Evolutionary conservation across 2,329 filamentous ascomycete species (phyloP), one percentile per base, ranked within the genome.

Genomic region (Ophiostoma ips): DNA sequence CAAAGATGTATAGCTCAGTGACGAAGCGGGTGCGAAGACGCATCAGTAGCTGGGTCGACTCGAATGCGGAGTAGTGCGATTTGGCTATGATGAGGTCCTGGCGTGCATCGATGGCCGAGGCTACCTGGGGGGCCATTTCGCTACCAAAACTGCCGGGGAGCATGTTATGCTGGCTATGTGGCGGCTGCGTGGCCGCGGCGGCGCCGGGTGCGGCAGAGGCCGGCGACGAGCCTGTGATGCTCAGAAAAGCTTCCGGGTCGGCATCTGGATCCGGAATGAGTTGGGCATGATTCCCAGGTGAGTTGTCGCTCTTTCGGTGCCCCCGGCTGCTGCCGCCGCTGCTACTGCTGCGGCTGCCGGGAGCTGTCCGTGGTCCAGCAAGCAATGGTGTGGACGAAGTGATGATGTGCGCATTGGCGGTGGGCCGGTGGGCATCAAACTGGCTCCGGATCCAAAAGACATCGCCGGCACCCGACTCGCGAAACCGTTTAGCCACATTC

Each of bases 1-100:
- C 92, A 60, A 86, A 94, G 21, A 96, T 77, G 64, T 85, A 95
- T 12, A 98, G 70, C 59, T 95, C 85, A 2, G 88, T 95, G 52
- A 94, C 79, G 57, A 95, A 81, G 55, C 81, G 84, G n/a, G 81
- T 80, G n/a, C 89, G 79, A 43, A 96, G 68, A n/a, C 79, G 73
- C 46, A 83, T 72, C 8, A 96, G 73, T 15, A 96, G 71, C 46
- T 77, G 75, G 0, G 83, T 86, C 9, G 77, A 79, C 49, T 80
- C 77, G 61, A 96, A 89, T 13, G 89, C 89, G 4, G 92, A 96
- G 64, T 96, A 96, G 57, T 87, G 77, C 5, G 79, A 79, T 64
- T 95, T 96, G 49, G 73, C 68, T 50, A 80, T 63, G 43, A 69
- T 61, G 40, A 72, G 60, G 54, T 83, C 79, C 38, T 63, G 52